Conservation (phyloP, 805 yeast species). For the Metschnikowia lunata region DNA sequence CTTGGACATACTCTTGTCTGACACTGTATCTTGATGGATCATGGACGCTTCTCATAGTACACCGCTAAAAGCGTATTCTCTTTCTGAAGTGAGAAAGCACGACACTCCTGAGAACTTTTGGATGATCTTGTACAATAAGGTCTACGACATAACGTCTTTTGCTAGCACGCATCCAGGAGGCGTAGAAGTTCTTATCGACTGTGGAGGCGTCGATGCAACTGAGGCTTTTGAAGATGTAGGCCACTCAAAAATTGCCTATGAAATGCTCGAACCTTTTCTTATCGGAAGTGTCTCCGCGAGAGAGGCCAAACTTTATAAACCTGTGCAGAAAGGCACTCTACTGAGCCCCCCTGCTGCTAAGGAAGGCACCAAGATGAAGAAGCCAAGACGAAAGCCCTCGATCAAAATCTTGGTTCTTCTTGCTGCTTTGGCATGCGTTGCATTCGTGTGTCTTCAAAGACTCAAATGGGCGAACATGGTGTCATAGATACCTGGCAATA, state of each 20-base stretch:
- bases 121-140: slow-evolving; percentile 79
- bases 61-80: slow-evolving; percentile 2
- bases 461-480: slow-evolving; percentile 16
- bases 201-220: slow-evolving; percentile 76
- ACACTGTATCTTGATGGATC: neutral
- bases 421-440: slow-evolving; percentile 9
- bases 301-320: slow-evolving; percentile 1
- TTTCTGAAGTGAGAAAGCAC: slow-evolving; percentile 62
- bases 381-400: neutral
- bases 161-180: slow-evolving; percentile 77
- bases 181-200: slow-evolving; percentile 66
- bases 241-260: slow-evolving; percentile 17
- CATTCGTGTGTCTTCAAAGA: slow-evolving; percentile 12
- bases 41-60: slow-evolving; percentile 2
- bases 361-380: neutral
- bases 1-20: too few relatives aligned
- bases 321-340: neutral
- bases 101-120: slow-evolving; percentile 73
- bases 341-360: neutral
- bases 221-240: slow-evolving; percentile 51
- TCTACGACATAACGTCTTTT: slow-evolving; percentile 70
- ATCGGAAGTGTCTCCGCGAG: slow-evolving; percentile 9
- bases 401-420: slow-evolving; percentile 4
- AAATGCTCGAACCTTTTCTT: slow-evolving; percentile 16
- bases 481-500: neutral